Evolutionary conservation across 78 protist species (phyloP).

Genomic region (Guillardia theta): DNA sequence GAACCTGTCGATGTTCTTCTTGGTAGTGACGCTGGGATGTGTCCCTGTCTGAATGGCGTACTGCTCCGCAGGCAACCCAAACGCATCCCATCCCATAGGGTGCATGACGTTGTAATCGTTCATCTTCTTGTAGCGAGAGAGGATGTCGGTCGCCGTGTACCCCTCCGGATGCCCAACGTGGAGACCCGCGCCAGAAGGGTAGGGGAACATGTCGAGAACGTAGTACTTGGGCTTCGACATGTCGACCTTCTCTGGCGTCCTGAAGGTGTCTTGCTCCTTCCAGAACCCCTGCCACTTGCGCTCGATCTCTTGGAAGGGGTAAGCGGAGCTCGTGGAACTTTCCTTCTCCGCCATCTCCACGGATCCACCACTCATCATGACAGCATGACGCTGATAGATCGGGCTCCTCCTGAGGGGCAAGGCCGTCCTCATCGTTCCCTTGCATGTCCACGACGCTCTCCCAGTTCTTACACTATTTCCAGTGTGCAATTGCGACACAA

Average conservation of each 20-base stretch:
- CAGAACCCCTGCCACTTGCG: constrained; percentile 48
- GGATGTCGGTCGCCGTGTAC: constrained; percentile 53
- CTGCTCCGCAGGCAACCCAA: constrained; percentile 63
- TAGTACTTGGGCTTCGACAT: constrained; percentile 40
- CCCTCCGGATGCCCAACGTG: constrained; percentile 64
- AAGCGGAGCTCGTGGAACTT: not conserved
- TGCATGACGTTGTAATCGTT: constrained; percentile 54
- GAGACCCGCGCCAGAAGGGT: constrained; percentile 60
- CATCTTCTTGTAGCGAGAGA: constrained; percentile 56
- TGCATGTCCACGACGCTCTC: not conserved
- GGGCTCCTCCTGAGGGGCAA: not conserved
- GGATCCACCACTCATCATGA: too few species aligned
- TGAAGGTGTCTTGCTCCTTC: constrained; percentile 47
- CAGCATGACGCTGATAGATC: not conserved
- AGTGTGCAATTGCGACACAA: not conserved
- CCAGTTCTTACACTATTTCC: not conserved
- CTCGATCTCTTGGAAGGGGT: constrained; percentile 29
- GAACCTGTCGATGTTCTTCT: constrained; percentile 48
- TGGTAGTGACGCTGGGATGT: constrained; percentile 44
- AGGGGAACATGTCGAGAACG: constrained; percentile 63
- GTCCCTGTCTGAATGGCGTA: constrained; percentile 18
- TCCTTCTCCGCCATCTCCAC: not conserved
- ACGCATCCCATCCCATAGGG: constrained; percentile 65
- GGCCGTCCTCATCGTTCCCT: not conserved
- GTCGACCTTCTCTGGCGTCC: not conserved